phyloP scores from a whole-genome alignment of 345 rosid genomes.

The Linum lewisii region DNA sequence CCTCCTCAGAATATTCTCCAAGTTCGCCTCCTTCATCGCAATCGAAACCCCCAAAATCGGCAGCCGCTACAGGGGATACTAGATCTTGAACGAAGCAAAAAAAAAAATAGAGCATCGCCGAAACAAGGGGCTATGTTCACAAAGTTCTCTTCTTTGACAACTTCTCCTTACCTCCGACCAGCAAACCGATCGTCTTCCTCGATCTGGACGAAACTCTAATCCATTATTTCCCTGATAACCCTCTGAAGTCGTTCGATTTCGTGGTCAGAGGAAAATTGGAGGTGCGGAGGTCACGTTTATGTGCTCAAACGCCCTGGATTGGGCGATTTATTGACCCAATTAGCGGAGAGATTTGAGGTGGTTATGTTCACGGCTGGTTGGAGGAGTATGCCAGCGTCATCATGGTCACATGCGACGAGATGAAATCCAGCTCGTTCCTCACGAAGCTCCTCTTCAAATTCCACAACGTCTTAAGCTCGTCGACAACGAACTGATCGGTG shows the following conservation, averaged over 20 bases:
- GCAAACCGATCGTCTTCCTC: conserved; percentile 57
- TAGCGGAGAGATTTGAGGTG: conserved; percentile 49
- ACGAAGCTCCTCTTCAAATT: conserved; percentile 61
- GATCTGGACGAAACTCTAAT: conserved; percentile 87
- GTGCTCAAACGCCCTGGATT: conserved; percentile 89
- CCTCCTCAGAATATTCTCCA: conserved; percentile 56
- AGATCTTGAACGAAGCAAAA: conserved; percentile 31
- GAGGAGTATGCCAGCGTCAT: conserved; percentile 87
- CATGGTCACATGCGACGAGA: conserved; percentile 74
- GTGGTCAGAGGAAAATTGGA: conserved; percentile 45
- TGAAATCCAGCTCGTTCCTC: conserved; percentile 51
- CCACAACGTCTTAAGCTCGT: conserved; percentile 60
- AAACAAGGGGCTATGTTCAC: conserved; percentile 4
- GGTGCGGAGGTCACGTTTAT: conserved; percentile 54
- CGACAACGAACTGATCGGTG: conserved; percentile 78
- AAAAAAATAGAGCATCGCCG: neutral
- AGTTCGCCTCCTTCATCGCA: conserved; percentile 18
- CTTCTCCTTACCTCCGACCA: conserved; percentile 29
- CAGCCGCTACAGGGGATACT: conserved; percentile 41
- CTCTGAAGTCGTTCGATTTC: conserved; percentile 50
- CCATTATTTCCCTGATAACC: conserved; percentile 61
- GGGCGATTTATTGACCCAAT: conserved; percentile 43
- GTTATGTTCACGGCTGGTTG: conserved; percentile 93
- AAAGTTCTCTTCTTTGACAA: conserved; percentile 23
- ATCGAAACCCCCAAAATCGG: conserved; percentile 34